phyloP scores from a whole-genome alignment of 768 basidiomycete species.

The Lyophyllum shimeji region DNA sequence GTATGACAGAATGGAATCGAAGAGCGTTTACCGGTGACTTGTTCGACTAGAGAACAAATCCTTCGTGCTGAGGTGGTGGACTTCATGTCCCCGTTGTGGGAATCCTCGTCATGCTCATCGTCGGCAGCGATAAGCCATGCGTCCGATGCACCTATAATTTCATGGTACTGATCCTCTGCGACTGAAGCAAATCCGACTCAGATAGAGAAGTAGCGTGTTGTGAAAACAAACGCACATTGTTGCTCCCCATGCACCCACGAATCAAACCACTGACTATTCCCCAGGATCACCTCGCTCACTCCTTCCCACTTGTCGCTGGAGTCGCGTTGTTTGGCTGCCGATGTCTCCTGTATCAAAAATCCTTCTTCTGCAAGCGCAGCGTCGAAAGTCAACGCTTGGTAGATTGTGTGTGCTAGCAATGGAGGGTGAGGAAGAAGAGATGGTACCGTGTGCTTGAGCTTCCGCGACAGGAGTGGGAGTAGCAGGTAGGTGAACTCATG shows the following conservation, averaged over 20 bases:
- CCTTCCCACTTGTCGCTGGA: slow-evolving; percentile 61
- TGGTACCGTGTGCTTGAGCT: slow-evolving; percentile 75
- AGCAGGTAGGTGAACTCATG: slow-evolving; percentile 82
- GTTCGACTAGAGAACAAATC: slow-evolving; percentile 83
- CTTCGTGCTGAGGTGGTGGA: slow-evolving; percentile 84
- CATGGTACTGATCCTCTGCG: slow-evolving; percentile 82
- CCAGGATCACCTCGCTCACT: slow-evolving; percentile 78
- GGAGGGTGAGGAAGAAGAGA: slow-evolving; percentile 74
- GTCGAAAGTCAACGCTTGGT: slow-evolving; percentile 90
- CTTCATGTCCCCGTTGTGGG: slow-evolving; percentile 44
- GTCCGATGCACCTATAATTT: slow-evolving; percentile 75
- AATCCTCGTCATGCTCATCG: slow-evolving; percentile 45
- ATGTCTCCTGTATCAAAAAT: slow-evolving; percentile 60
- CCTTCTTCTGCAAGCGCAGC: slow-evolving; percentile 71
- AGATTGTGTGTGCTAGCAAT: slow-evolving; percentile 92
- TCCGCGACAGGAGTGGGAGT: slow-evolving; percentile 72
- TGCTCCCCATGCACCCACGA: slow-evolving; percentile 90
- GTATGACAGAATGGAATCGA: background rate
- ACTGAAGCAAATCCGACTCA: slow-evolving; percentile 46
- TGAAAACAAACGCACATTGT: slow-evolving; percentile 61
- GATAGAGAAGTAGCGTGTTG: background rate
- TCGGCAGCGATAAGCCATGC: slow-evolving; percentile 86
- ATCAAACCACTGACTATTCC: slow-evolving; percentile 85
- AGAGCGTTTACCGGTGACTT: slow-evolving; percentile 74
- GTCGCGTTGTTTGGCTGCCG: slow-evolving; percentile 27